Conservation (phyloP, 768 basidiomycete genomes). For the Porphyrellus cyaneotinctus region DNA sequence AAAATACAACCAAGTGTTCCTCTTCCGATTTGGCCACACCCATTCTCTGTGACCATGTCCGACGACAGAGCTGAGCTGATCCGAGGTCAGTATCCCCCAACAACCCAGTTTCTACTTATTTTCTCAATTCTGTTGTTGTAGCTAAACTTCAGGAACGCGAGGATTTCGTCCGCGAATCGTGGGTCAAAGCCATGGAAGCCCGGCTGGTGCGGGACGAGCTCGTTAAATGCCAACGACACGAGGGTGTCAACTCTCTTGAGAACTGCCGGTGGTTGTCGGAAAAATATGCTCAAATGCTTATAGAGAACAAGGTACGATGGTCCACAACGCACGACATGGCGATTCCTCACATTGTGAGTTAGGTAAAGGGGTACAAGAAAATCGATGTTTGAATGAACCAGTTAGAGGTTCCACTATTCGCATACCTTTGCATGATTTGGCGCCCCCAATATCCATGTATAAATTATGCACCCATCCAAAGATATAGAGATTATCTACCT, state of each 20-base stretch:
- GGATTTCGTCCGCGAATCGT: constrained; percentile 79
- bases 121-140: constrained; percentile 24
- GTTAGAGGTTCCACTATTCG: neutral
- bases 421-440: neutral
- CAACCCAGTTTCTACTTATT: neutral
- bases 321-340: neutral
- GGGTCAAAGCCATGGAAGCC: constrained; percentile 92
- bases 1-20: constrained; percentile 7
- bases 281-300: constrained; percentile 74
- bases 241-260: constrained; percentile 91
- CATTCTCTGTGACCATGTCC: constrained; percentile 23
- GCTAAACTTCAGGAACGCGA: constrained; percentile 70
- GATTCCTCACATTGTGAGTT: constrained; percentile 14
- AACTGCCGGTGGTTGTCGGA: constrained; percentile 84
- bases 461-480: constrained; percentile 7
- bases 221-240: constrained; percentile 80
- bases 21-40: constrained; percentile 1
- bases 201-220: constrained; percentile 86
- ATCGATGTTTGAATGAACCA: constrained; percentile 47
- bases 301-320: constrained; percentile 68
- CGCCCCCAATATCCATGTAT: neutral
- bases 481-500: neutral
- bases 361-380: constrained; percentile 85
- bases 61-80: constrained; percentile 34
- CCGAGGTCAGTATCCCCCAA: constrained; percentile 22